Evolutionary conservation across 441 rosid genomes (phyloP), one percentile per base, ranked within the genome.

Genomic region (Jatropha podagrica): DNA sequence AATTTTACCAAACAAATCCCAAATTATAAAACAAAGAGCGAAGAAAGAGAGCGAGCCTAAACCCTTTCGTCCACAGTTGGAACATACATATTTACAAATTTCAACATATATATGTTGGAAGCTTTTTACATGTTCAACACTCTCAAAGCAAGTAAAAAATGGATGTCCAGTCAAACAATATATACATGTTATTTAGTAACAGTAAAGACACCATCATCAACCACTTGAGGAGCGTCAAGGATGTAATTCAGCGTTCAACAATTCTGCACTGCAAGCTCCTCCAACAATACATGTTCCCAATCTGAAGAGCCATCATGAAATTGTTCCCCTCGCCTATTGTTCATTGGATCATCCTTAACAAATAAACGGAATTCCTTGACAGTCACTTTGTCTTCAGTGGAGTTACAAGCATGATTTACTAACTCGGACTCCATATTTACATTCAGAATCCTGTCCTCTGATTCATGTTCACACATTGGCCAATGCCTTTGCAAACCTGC

Each of bases 221-320:
- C 52, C 49, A 32, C 23, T 44, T 58, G 15, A 38, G 1, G 20
- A 26, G 20, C 38, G 55, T 55, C 20, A 3, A 55, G 46, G 65
- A 55, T 42, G 41, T 20, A 62, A 12, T 68, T 56, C 70, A 42
- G 14, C 54, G 61, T 69, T 85, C 80, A 87, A 48, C 71, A 18
- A 49, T 76, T 80, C 69, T 76, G 76, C 73, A 73, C 84, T 0
- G 71, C 59, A 73, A 87, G 77, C 60, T 88, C 90, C 80, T 92
- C 93, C 78, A 83, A 83, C 78, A 69, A 68, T 26, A 92, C 88
- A 80, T 86, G 91, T 73, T 94, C 97, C 96, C 95, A 94, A 32
- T 91, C 97, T 3, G 92, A 77, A 37, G 82, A 83, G 70, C 82
- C 79, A 48, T 89, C 92, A 17, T 76, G 73, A 72, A 81, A 59